These are phyloP conservation scores for Stephania japonica DNA, from an alignment of 164 flowering plant species.

Conservation along the genomic window DNA sequence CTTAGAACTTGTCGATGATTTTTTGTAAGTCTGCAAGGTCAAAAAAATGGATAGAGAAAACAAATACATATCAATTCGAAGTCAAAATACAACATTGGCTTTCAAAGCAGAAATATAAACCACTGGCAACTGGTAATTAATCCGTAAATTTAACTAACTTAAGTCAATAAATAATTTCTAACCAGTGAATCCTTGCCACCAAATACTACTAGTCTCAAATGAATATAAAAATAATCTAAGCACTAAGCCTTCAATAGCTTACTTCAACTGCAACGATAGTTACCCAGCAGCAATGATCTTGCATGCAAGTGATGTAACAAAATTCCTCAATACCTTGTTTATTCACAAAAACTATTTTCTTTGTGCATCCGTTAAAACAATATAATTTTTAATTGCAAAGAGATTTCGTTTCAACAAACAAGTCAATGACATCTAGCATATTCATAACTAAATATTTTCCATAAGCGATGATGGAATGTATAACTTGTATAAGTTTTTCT, in stretches of 20 bases:
- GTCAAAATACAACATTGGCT: background rate
- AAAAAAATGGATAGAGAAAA: background rate
- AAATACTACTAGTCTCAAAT: background rate
- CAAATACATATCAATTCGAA: background rate
- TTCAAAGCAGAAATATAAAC: background rate
- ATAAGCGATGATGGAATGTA: no score
- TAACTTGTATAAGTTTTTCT: no score
- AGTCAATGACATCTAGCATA: background rate
- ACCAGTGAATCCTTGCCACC: background rate
- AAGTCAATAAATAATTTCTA: background rate
- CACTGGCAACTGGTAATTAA: background rate
- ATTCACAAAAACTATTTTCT: background rate
- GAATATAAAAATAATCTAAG: background rate
- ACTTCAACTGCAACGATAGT: no score
- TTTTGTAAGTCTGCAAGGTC: conserved; percentile 64
- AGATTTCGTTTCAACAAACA: background rate
- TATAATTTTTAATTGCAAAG: background rate
- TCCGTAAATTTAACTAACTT: background rate
- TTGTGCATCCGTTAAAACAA: background rate
- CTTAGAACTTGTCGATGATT: conserved; percentile 33
- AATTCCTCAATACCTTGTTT: no score
- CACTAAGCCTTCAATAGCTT: background rate
- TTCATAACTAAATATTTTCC: no score
- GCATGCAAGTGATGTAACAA: no score
- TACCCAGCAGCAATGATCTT: background rate